Evolutionary conservation across 495 filamentous ascomycete species (phyloP).

Genomic region (Daldinia childiae): DNA sequence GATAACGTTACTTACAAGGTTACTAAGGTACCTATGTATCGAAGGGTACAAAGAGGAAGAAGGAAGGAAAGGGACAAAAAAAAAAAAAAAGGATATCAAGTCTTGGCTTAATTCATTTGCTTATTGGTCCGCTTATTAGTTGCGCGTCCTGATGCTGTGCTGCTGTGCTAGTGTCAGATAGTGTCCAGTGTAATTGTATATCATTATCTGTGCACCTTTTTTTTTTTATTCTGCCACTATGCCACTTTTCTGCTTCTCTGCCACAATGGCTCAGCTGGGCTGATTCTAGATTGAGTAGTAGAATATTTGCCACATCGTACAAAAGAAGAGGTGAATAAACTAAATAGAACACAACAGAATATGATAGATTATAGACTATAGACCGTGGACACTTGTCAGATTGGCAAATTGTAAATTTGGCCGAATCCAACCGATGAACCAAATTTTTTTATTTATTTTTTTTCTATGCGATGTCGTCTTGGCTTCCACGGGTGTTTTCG

Average conservation of each 20-base stretch:
- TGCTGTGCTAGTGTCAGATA: background rate
- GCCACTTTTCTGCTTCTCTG: background rate
- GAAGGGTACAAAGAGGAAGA: background rate
- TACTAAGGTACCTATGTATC: too few relatives aligned
- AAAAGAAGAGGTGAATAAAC: background rate
- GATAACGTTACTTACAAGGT: background rate
- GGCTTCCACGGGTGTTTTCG: slow-evolving; percentile 23
- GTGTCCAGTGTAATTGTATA: background rate
- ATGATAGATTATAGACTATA: background rate
- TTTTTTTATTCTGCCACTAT: background rate
- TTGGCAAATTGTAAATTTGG: background rate
- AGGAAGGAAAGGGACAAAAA: background rate
- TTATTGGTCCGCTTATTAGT: background rate
- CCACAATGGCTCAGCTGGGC: background rate
- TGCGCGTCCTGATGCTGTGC: background rate
- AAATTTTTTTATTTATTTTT: background rate
- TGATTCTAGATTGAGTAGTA: background rate
- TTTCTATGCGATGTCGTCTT: slow-evolving; percentile 5
- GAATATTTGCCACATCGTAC: background rate
- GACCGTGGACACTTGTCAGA: background rate
- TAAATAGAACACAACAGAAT: background rate
- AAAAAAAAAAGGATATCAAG: background rate
- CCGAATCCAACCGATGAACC: background rate
- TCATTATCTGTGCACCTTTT: background rate
- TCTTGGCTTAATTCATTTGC: background rate